Conservation (phyloP, 768 basidiomycete genomes). For the Candolleomyces eurysporus region DNA sequence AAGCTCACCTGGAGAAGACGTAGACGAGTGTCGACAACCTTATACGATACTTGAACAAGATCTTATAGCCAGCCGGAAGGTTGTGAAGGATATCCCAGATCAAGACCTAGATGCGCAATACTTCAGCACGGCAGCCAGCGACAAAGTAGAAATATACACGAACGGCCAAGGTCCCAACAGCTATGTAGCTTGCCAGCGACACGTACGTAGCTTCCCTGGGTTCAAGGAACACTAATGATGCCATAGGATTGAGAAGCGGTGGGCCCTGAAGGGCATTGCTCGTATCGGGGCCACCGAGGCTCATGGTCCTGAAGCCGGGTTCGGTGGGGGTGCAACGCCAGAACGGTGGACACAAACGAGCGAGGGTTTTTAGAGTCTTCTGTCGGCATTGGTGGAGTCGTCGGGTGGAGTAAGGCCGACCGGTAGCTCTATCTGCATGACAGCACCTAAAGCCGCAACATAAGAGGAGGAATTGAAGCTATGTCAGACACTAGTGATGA, state of each 20-base stretch:
- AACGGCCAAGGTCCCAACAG: background rate
- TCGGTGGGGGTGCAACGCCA: too few relatives aligned
- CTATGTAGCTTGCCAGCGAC: background rate
- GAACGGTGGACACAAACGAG: too few relatives aligned
- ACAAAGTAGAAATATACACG: background rate
- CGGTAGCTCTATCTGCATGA: too few relatives aligned
- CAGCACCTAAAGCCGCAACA: too few relatives aligned
- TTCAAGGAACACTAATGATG: background rate
- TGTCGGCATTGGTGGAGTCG: too few relatives aligned
- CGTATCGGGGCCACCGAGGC: too few relatives aligned
- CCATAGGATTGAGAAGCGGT: background rate
- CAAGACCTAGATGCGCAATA: constrained; percentile 14
- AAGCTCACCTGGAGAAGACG: constrained; percentile 20
- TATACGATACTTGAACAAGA: constrained; percentile 18
- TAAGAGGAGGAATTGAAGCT: too few relatives aligned
- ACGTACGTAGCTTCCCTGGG: background rate
- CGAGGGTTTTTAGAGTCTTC: too few relatives aligned
- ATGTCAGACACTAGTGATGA: too few relatives aligned
- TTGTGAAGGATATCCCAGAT: constrained; percentile 28
- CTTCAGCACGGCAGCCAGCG: background rate
- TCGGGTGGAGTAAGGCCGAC: too few relatives aligned
- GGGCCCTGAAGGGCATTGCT: too few relatives aligned
- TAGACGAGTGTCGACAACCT: constrained; percentile 20
- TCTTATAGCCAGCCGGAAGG: constrained; percentile 17
- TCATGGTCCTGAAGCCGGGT: too few relatives aligned